phyloP scores from a whole-genome alignment of 1,139 yeast genomes.

The Nakaseomyces sp. region DNA sequence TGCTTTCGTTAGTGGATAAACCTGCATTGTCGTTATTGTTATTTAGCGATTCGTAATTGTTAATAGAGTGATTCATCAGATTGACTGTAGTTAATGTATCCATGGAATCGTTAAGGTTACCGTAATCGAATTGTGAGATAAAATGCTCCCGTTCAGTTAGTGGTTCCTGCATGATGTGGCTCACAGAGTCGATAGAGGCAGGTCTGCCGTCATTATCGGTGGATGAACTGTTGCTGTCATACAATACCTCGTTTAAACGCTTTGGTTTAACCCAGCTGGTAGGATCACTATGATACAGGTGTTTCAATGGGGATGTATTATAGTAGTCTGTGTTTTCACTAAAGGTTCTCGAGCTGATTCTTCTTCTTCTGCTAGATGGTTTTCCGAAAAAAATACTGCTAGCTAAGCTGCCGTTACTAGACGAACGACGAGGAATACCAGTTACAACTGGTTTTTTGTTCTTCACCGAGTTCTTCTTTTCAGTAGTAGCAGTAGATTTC shows the following conservation, averaged over 20 bases:
- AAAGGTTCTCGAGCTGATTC: constrained; percentile 16
- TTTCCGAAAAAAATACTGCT: constrained; percentile 1
- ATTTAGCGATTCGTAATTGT: not conserved
- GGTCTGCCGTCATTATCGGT: not conserved
- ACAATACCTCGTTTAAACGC: constrained; percentile 15
- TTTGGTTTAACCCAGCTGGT: constrained; percentile 16
- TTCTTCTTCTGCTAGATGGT: not conserved
- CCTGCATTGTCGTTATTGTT: not conserved
- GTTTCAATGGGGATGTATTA: constrained; percentile 27
- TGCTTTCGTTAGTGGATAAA: not conserved
- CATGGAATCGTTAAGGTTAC: constrained; percentile 7
- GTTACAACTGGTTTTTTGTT: not conserved
- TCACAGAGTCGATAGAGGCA: not conserved
- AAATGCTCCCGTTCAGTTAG: constrained; percentile 7
- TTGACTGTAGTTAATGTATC: constrained; percentile 8
- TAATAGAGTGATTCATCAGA: constrained; percentile 7
- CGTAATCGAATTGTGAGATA: constrained; percentile 11
- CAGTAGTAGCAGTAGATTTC: not conserved
- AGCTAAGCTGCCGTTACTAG: not conserved
- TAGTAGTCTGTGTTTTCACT: constrained; percentile 27
- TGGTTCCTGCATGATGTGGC: constrained; percentile 1
- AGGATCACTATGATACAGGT: constrained; percentile 20
- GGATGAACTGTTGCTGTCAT: not conserved
- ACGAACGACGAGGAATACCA: not conserved
- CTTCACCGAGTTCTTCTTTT: too few species aligned